Conservation (phyloP, 176 grass and related monocot genomes). For the Musa schizocarpa region DNA sequence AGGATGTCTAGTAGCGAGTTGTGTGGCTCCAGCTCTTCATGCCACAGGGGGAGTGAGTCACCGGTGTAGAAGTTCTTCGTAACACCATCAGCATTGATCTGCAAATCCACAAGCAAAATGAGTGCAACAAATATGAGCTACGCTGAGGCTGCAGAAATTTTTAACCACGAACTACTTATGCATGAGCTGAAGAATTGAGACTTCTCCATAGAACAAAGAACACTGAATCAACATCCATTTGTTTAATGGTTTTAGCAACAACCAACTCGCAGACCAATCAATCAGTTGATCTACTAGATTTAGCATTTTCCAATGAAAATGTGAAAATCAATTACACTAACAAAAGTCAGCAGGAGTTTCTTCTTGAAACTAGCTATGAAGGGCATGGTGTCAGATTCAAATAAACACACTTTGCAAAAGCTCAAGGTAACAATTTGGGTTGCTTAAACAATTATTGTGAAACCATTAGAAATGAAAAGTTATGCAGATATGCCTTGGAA, state of each 20-base stretch:
- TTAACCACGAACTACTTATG: neutral
- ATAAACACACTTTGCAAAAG: too few relatives aligned
- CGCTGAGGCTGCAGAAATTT: neutral
- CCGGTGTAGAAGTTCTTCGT: slow-evolving; percentile 70
- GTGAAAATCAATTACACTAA: too few relatives aligned
- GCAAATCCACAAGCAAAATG: slow-evolving; percentile 1
- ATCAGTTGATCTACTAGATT: neutral
- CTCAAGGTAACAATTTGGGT: too few relatives aligned
- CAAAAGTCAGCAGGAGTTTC: too few relatives aligned
- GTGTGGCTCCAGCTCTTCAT: slow-evolving; percentile 71
- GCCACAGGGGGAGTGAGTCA: slow-evolving; percentile 68
- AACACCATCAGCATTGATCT: slow-evolving; percentile 71
- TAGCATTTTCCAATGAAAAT: neutral
- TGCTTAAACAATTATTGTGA: too few relatives aligned
- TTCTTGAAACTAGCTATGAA: too few relatives aligned
- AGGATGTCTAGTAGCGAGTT: slow-evolving; percentile 80
- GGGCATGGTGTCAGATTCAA: too few relatives aligned
- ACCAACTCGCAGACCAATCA: too few relatives aligned
- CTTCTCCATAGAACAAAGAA: neutral
- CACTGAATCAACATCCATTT: neutral
- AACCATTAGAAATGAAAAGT: too few relatives aligned
- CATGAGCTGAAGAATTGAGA: neutral
- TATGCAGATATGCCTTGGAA: too few relatives aligned
- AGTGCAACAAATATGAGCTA: neutral
- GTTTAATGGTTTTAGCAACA: too few relatives aligned